Evolutionary conservation across 495 filamentous ascomycete genomes (phyloP).

Genomic region (Hypoxylon trugodes): DNA sequence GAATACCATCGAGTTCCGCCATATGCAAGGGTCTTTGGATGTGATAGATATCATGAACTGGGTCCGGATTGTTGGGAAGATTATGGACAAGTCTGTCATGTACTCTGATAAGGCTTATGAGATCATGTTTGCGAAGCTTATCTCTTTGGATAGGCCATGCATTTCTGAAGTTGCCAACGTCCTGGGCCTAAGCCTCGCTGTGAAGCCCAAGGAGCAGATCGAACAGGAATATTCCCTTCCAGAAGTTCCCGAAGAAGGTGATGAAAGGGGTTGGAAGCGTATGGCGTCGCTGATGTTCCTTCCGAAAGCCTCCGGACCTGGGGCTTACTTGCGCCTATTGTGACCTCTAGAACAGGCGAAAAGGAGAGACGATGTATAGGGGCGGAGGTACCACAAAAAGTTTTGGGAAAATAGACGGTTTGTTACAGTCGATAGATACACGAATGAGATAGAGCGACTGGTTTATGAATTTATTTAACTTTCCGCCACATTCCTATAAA

Average conservation of each 20-base stretch:
- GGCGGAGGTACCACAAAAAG: no score
- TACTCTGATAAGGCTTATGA: neutral
- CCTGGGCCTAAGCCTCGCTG: neutral
- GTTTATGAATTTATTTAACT: no score
- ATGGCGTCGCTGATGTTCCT: neutral
- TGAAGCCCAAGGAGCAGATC: neutral
- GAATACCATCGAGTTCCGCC: slow-evolving; percentile 1
- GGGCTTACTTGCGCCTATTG: no score
- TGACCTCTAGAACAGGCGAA: no score
- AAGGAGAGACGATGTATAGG: no score
- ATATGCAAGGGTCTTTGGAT: slow-evolving; percentile 4
- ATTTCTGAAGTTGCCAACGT: neutral
- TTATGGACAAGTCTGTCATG: neutral
- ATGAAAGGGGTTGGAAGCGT: neutral
- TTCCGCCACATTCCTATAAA: no score
- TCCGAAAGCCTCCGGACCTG: no score
- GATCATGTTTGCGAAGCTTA: neutral
- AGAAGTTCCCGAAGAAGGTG: neutral
- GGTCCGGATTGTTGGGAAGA: slow-evolving; percentile 1
- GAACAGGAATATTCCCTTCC: neutral
- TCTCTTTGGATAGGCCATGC: neutral
- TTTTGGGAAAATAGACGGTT: no score
- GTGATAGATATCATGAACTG: slow-evolving; percentile 3
- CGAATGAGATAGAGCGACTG: no score
- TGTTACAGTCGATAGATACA: no score